These are phyloP conservation scores for Penicillium atrosanguineum DNA, from an alignment of 495 filamentous ascomycete species.

Conservation along the genomic window DNA sequence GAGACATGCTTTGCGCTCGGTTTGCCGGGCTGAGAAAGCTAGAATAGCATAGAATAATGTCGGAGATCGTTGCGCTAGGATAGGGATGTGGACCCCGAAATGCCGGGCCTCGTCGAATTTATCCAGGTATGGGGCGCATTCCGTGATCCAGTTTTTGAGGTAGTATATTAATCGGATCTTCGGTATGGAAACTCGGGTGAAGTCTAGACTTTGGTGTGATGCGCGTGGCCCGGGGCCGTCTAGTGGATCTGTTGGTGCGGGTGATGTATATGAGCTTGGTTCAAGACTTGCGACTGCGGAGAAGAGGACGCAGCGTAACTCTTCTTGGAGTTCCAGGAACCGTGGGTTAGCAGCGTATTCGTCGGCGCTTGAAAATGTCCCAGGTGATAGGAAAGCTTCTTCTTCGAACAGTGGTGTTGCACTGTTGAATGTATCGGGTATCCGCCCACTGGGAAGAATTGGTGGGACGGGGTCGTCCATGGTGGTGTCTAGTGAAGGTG, in stretches of 20 bases:
- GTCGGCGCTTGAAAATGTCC: slow-evolving; percentile 30
- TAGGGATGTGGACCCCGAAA: slow-evolving; percentile 36
- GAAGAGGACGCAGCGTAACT: slow-evolving; percentile 27
- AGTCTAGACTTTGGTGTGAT: slow-evolving; percentile 23
- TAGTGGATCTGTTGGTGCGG: slow-evolving; percentile 15
- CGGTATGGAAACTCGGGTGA: slow-evolving; percentile 25
- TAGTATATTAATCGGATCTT: slow-evolving; percentile 27
- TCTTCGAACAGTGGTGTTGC: slow-evolving; percentile 21
- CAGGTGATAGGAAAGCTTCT: slow-evolving; percentile 26
- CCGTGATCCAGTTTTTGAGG: slow-evolving; percentile 29
- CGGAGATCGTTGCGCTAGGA: slow-evolving; percentile 30
- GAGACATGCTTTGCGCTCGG: slow-evolving; percentile 31
- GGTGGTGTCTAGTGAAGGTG: not conserved
- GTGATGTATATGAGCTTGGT: slow-evolving; percentile 20
- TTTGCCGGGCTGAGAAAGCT: slow-evolving; percentile 36
- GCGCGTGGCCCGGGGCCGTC: slow-evolving; percentile 8
- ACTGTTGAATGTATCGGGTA: slow-evolving; percentile 18
- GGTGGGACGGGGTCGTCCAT: slow-evolving; percentile 22
- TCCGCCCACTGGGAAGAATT: slow-evolving; percentile 10
- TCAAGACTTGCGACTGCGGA: slow-evolving; percentile 27
- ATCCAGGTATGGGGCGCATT: slow-evolving; percentile 37
- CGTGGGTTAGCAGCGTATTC: slow-evolving; percentile 31
- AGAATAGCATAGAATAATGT: slow-evolving; percentile 36
- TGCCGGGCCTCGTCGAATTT: slow-evolving; percentile 38
- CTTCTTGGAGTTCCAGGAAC: slow-evolving; percentile 29